Evolutionary conservation across 352 stramenopile species (phyloP), one percentile per base, ranked within the genome.

Genomic region (Globisporangium middletonii): DNA sequence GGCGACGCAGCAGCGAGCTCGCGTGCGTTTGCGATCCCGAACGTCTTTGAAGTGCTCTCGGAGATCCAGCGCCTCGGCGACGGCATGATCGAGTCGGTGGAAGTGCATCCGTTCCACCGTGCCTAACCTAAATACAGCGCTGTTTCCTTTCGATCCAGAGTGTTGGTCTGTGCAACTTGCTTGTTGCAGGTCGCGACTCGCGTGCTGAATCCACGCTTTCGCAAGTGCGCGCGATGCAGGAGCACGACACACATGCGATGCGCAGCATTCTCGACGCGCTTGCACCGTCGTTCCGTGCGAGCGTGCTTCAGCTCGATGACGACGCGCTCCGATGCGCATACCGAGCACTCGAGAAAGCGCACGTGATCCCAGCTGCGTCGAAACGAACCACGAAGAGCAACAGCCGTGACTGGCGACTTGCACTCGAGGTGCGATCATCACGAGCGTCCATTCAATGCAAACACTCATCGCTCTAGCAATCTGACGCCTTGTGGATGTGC

Each of bases 31-130:
- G 75, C 79, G 18, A 64, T 93, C 41, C 83, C 83, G 28, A 93
- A 89, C 64, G 72, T 89, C 53, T 88, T 89, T 45, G 80, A 93
- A 60, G 67, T 88, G 27, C 65, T 93, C 52, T 75, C 77, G 28
- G 79, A 88, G 55, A 93, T 93, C 73, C 72, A 86, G 59, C 77
- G 66, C 28, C 64, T 89, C 13, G 79, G 83, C 49, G 67, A 80
- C 18, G 73, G 72, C 43, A 91, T 93, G 67, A 71, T 91, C 54
- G 51, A 72, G 13, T 46, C 60, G 28, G 55, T 91, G 19, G 56
- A 64, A 45, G 48, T 93, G 41, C 73, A 88, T 55, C 79, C 81
- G 11, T 87, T 87, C 60, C 49, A 63, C 33, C 49, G 16, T 9
- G 30, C 49, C 26, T 54, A 44, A 54, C 30, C 30, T 26, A 15